Base-by-base conservation (phyloP, 345 rosid species). In the sweet orange (Citrus sinensis) region DNA sequence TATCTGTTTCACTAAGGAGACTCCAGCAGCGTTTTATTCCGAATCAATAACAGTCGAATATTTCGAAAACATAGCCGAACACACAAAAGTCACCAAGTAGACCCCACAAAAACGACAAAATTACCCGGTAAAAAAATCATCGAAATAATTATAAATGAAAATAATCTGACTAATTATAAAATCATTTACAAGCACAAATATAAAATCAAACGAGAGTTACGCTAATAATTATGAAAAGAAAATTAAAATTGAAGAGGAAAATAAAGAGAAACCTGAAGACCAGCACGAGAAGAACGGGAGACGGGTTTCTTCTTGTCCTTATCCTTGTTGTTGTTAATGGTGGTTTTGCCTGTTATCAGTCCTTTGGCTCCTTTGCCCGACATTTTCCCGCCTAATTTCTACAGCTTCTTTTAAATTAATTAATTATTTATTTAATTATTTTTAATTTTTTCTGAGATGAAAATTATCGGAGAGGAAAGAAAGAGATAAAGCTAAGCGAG, bases 351-450 rank as follows among this genome's bases (percentile, higher is more conserved):
- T 70, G 87, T 89, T 42, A 89, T 85, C 85, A 92, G 81, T 6
- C 97, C 97, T 32, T 92, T 92, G 0, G 93, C 97, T 65, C 97
- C 97, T 81, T 92, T 92, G 54, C 97, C 97, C 59, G 97, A 86
- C 97, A 92, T 90, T 84, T 84, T 88, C 83, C 82, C 76, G 81
- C 79, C 78, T 72, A 78, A 73, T 20, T 11, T 14, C 20, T 14
- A 64, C 11, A 1, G 4, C 34, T 46, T 58, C 7, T 46, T 42
- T 20, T 6, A 0, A 42, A 16, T 29, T 46, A 1, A 13, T 1
- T 58, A 30, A 9, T 32, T 14, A 35, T 0, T 1, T 65, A 13
- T 1, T 16, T 24, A 17, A 17, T 0, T 4, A 3, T 70, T 32
- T 32, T 32, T 3, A 5, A 4, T 5, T 60, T 76, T 25, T 14